These are phyloP conservation scores for Camellia granthamiana DNA, from an alignment of 148 eudicot species.

Conservation along the genomic window DNA sequence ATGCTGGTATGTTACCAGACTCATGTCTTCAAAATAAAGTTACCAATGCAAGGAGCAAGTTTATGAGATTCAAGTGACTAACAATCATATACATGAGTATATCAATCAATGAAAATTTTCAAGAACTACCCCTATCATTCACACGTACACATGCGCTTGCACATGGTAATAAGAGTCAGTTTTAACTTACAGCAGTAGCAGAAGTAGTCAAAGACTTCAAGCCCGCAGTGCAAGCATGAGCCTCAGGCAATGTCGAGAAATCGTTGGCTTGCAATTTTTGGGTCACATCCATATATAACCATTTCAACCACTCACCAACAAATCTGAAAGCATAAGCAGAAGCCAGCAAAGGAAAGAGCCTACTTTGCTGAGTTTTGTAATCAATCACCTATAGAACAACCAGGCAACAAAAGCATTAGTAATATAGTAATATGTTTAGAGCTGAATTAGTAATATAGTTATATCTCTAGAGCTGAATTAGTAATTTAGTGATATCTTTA, in stretches of 20 bases:
- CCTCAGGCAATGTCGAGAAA: conserved; percentile 94
- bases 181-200: conserved; percentile 73
- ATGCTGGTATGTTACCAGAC: not conserved
- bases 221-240: conserved; percentile 98
- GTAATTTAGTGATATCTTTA: not conserved
- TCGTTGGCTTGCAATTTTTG: conserved; percentile 79
- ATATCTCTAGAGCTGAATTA: not conserved
- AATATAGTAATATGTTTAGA: not conserved
- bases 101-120: not conserved
- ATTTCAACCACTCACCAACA: conserved; percentile 90
- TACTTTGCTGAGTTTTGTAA: conserved; percentile 93
- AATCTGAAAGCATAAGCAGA: conserved; percentile 97
- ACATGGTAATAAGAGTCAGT: not conserved
- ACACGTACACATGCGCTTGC: not conserved
- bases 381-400: conserved; percentile 70
- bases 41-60: not conserved
- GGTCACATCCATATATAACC: conserved; percentile 88
- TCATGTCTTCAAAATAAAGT: not conserved
- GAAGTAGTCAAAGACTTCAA: conserved; percentile 92
- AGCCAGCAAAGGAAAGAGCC: conserved; percentile 96
- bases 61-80: not conserved
- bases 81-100: not conserved
- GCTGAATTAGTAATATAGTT: not conserved
- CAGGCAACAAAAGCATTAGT: conserved; percentile 11
- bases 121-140: not conserved